Base-by-base conservation (phyloP, 1,139 yeast genomes). In the Maudiozyma humilis region DNA sequence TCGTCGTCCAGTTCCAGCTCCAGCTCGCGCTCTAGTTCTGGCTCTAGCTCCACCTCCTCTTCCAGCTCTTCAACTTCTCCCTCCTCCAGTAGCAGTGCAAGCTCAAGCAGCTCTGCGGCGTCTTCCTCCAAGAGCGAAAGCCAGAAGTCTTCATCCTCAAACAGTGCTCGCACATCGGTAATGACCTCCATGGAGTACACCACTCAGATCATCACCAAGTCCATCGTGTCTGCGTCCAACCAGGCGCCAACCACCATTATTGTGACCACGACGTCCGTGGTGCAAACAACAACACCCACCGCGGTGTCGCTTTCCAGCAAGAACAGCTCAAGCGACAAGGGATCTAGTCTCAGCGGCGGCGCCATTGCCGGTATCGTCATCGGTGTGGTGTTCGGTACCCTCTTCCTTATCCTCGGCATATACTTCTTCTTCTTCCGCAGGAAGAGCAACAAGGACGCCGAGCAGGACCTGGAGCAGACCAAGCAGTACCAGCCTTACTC, bases 301-400 rank as follows among this genome's bases (percentile, higher is more conserved):
- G 37, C 47, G 4, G 35, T 47, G 19, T 12, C 52, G 6, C 18
- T 16, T 3, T 25, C 39, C 20, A 30, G n/a, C 14, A 36, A 51
- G 29, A 51, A 54, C 5, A 33, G 44, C 35, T 41, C 36, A 14
- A 51, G 44, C 27, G 39, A 40, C 17, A 42, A 46, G 5, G 25
- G 42, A 5, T 38, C 47, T 20, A 57, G 52, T 14, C 49, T 77
- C 33, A 70, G 78, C 5, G 71, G 74, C 5, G 91, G 91, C 18
- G 81, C 81, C n/a, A 79, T 80, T 51, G 88, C 82, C 1, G 89
- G 88, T 39, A 75, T 79, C 12, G 85, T 76, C 1, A 71, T 82
- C 41, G 88, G 88, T n/a, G 67, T 72, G 1, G 66, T 80, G 1
- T 69, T 68, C 5, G 87, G 85, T 38, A 70, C 69, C 0, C 56